Percentiles rank a stretch among this genome's conserved stretches.
Conservation (phyloP, 192 early-diverging fungal genomes). For the Coemansia sp. region DNA sequence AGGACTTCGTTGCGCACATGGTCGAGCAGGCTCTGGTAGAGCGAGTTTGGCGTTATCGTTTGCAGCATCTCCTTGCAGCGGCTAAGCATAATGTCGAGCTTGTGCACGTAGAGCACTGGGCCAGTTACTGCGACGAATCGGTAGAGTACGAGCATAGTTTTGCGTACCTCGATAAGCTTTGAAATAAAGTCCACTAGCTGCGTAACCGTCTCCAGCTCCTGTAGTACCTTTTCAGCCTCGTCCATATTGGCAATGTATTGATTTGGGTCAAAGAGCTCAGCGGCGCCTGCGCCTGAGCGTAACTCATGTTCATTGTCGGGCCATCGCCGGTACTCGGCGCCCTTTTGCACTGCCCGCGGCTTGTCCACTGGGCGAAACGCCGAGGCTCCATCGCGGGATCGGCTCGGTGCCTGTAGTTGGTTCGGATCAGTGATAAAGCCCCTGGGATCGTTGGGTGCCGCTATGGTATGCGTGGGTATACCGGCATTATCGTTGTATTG, state of each 20-base stretch:
- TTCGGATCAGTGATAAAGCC: constrained; percentile 2
- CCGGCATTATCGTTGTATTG: not conserved
- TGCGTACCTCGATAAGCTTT: constrained; percentile 52
- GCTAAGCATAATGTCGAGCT: constrained; percentile 35
- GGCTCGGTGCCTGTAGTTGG: not conserved
- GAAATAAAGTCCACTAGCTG: constrained; percentile 41
- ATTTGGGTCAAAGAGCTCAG: constrained; percentile 41
- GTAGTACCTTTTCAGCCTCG: constrained; percentile 35
- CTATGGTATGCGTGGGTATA: not conserved
- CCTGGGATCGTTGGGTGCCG: not conserved
- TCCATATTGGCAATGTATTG: constrained; percentile 30
- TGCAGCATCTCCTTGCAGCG: constrained; percentile 30
- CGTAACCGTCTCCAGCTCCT: constrained; percentile 37
- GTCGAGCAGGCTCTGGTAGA: constrained; percentile 37
- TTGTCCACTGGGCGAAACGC: not conserved
- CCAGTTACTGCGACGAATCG: constrained; percentile 51
- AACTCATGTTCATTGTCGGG: not conserved
- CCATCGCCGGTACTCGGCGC: not conserved
- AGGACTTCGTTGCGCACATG: constrained; percentile 39
- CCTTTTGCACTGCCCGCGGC: not conserved
- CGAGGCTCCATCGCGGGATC: not conserved
- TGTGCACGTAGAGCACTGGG: constrained; percentile 40
- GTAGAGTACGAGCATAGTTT: constrained; percentile 53
- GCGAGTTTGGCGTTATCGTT: constrained; percentile 26
- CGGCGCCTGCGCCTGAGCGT: not conserved